Conservation (phyloP, 208 protist species). For the Acanthamoeba quina region DNA sequence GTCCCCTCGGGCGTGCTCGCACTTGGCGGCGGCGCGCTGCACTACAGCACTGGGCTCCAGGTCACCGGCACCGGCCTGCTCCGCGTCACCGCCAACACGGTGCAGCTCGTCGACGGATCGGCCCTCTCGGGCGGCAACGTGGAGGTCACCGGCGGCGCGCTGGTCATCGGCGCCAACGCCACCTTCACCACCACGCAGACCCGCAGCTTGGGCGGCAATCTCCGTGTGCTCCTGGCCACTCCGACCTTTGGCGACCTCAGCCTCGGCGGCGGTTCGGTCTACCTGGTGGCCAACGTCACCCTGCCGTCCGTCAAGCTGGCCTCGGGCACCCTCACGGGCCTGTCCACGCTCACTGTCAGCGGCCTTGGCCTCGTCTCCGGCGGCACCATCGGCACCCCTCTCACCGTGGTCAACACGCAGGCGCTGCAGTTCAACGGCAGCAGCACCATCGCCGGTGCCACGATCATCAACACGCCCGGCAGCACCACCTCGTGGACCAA, state of each 20-base stretch:
- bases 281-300: constrained; percentile 3
- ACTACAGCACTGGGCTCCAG: background rate
- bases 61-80: background rate
- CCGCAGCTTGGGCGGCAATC: background rate
- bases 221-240: constrained; percentile 4
- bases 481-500: constrained; percentile 4
- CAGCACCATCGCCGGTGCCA: constrained; percentile 32
- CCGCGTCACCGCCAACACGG: constrained; percentile 6
- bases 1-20: constrained; percentile 12
- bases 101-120: constrained; percentile 51
- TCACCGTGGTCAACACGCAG: constrained; percentile 44
- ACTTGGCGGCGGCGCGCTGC: background rate
- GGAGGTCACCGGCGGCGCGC: constrained; percentile 24
- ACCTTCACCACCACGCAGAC: background rate
- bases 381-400: constrained; percentile 7
- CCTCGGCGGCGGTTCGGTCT: constrained; percentile 33
- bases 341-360: constrained; percentile 31
- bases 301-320: background rate
- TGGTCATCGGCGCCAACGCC: constrained; percentile 9
- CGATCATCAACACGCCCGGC: constrained; percentile 42
- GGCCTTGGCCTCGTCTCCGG: constrained; percentile 1
- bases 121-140: background rate
- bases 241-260: constrained; percentile 49
- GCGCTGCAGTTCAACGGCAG: constrained; percentile 36
- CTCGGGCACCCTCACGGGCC: constrained; percentile 37